phyloP scores from a whole-genome alignment of 2,329 filamentous ascomycete genomes.

The Botryotinia calthae region DNA sequence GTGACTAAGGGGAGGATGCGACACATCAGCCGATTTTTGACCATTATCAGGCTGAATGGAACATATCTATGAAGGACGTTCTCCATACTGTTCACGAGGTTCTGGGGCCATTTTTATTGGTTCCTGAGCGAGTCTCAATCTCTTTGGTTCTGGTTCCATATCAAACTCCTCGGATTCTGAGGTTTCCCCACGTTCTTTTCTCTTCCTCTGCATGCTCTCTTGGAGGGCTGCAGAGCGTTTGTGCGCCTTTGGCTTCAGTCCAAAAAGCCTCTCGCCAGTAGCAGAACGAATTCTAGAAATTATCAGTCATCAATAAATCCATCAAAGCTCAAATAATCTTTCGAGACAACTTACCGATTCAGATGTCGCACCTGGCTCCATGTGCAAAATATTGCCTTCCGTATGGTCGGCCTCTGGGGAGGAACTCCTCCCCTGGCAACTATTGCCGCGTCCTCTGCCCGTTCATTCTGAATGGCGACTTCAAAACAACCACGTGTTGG shows the following conservation, averaged over 20 bases:
- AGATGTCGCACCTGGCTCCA: neutral
- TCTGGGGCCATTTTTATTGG: neutral
- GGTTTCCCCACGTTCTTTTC: neutral
- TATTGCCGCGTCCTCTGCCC: neutral
- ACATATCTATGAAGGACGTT: neutral
- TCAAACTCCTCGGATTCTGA: fast-evolving
- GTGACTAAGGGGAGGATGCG: neutral
- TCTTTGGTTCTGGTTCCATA: neutral
- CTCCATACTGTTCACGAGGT: neutral
- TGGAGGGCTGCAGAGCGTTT: fast-evolving
- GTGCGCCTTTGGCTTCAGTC: neutral
- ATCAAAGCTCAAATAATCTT: fast-evolving
- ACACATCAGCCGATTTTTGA: neutral
- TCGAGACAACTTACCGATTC: neutral
- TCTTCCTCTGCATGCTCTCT: neutral
- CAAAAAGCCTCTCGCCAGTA: neutral
- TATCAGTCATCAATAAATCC: neutral
- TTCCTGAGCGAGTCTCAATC: neutral
- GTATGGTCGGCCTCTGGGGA: neutral
- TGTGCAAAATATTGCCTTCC: neutral
- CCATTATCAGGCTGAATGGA: neutral
- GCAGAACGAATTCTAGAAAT: neutral
- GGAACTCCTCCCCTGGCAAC: neutral
- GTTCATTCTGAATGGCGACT: neutral
- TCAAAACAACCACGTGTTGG: neutral